These are phyloP conservation scores for Globisporangium cylindrosporum DNA, from an alignment of 352 stramenopile genomes.

Conservation along the genomic window DNA sequence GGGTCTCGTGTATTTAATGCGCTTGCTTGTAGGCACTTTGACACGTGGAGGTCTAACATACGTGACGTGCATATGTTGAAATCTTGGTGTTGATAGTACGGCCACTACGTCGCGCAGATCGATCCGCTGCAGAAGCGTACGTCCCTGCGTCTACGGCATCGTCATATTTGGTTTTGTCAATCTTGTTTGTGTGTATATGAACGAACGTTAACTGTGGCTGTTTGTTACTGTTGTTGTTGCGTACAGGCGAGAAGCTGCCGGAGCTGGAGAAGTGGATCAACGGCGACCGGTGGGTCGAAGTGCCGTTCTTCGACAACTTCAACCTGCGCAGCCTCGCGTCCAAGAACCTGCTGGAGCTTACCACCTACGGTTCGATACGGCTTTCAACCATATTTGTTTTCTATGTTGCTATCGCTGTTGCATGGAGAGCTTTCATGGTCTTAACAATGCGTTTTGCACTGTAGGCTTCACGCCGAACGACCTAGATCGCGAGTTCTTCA, in stretches of 20 bases:
- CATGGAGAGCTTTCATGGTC: background rate
- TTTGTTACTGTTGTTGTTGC: background rate
- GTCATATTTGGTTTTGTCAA: background rate
- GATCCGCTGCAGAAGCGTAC: slow-evolving; percentile 81
- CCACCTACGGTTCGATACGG: slow-evolving; percentile 54
- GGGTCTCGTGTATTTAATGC: background rate
- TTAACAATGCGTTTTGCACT: background rate
- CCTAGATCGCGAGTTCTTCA: slow-evolving; percentile 91
- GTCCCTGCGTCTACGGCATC: background rate
- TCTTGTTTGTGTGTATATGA: background rate
- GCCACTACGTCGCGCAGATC: slow-evolving; percentile 86
- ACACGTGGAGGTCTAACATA: background rate
- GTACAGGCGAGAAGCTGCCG: slow-evolving; percentile 69
- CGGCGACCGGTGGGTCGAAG: slow-evolving; percentile 79
- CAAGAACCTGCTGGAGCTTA: slow-evolving; percentile 82
- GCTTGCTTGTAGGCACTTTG: background rate
- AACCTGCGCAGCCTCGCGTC: slow-evolving; percentile 79
- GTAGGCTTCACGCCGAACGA: slow-evolving; percentile 89
- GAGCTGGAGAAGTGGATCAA: slow-evolving; percentile 86
- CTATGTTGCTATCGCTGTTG: background rate
- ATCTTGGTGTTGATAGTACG: slow-evolving; percentile 39
- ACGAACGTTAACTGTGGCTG: background rate
- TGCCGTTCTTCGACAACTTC: slow-evolving; percentile 87
- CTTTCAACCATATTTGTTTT: background rate
- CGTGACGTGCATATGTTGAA: background rate